phyloP scores from a whole-genome alignment of 305 asterid species.

The Stenogyne calaminthoides region DNA sequence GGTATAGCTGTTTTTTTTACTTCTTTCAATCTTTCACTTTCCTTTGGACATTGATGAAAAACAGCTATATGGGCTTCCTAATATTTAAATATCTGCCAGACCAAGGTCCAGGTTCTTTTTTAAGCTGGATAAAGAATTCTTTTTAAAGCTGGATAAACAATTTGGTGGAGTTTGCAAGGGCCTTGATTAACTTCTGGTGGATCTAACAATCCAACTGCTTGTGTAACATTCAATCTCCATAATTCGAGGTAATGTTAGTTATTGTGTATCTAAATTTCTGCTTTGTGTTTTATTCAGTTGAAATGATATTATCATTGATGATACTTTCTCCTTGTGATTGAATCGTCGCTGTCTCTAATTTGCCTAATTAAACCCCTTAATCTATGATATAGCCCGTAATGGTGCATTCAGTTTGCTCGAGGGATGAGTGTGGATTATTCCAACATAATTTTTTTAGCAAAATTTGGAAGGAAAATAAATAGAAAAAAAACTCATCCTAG shows the following conservation, averaged over 20 bases:
- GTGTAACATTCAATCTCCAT: slow-evolving; percentile 17
- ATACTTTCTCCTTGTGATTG: not conserved
- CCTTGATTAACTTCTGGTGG: slow-evolving; percentile 32
- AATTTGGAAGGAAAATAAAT: not conserved
- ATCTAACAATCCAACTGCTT: slow-evolving; percentile 23
- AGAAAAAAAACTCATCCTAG: not conserved
- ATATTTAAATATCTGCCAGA: slow-evolving; percentile 22
- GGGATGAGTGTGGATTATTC: not conserved
- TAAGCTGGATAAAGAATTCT: slow-evolving; percentile 30
- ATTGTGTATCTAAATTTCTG: not conserved
- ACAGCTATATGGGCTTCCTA: slow-evolving; percentile 10
- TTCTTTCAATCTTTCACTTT: slow-evolving; percentile 13
- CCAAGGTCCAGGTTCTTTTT: slow-evolving; percentile 25
- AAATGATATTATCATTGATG: not conserved
- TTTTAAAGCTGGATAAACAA: slow-evolving; percentile 31
- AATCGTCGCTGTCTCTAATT: not conserved
- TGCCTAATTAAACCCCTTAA: not conserved
- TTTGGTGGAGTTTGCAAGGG: slow-evolving; percentile 20
- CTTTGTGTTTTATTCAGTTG: slow-evolving; percentile 16
- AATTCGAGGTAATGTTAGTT: slow-evolving; percentile 36
- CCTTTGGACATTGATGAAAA: slow-evolving; percentile 2
- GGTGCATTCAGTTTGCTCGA: not conserved
- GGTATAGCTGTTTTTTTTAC: slow-evolving; percentile 31
- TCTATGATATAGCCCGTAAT: not conserved
- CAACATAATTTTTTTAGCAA: not conserved